Conservation (phyloP, 78 protist species). For the Dictyostelium firmibasis region DNA sequence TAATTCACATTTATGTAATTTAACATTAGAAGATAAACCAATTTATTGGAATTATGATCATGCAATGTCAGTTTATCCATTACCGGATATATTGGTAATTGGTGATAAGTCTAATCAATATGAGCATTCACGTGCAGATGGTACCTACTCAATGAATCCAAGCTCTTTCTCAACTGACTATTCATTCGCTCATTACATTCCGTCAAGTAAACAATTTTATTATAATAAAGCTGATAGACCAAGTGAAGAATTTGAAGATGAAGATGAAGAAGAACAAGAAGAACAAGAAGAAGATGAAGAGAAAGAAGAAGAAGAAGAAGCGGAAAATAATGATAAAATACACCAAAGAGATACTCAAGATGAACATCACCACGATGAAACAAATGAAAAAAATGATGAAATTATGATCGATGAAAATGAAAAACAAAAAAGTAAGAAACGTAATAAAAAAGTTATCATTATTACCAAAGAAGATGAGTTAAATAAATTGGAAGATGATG, state of each 20-base stretch:
- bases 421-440: background rate
- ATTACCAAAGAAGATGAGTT: background rate
- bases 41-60: slow-evolving; percentile 86
- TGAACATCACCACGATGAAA: background rate
- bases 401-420: slow-evolving; percentile 8
- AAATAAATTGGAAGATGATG: background rate
- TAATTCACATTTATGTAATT: slow-evolving; percentile 81
- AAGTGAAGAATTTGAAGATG: background rate
- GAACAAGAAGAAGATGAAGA: background rate
- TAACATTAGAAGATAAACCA: slow-evolving; percentile 80
- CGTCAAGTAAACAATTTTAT: background rate
- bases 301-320: background rate
- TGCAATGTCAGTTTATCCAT: slow-evolving; percentile 78
- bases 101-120: slow-evolving; percentile 57
- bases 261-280: slow-evolving; percentile 8
- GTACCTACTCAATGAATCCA: slow-evolving; percentile 29
- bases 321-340: background rate
- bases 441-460: background rate
- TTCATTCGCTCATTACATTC: slow-evolving; percentile 39
- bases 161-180: slow-evolving; percentile 65
- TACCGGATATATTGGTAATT: slow-evolving; percentile 78
- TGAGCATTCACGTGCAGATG: background rate
- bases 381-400: background rate
- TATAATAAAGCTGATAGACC: background rate
- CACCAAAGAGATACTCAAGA: background rate